Evolutionary conservation across 75 land plant genomes (phyloP).

Genomic region (Adiantum capillusveneris): DNA sequence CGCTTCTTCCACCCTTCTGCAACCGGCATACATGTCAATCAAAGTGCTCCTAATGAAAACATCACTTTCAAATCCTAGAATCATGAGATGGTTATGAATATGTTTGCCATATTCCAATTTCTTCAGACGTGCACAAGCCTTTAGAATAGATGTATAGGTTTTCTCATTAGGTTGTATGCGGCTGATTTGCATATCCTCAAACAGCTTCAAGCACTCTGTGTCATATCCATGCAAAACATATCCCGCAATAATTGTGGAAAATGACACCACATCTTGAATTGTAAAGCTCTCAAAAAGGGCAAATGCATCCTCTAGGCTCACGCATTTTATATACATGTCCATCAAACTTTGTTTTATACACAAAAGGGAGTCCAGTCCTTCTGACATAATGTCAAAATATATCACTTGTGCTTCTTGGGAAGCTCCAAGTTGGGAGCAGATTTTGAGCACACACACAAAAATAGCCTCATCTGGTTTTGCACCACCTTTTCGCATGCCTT

Average conservation of each 20-base stretch:
- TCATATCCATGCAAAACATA: constrained; percentile 1
- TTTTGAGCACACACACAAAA: background rate
- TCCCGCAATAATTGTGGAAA: background rate
- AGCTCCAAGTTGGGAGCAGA: background rate
- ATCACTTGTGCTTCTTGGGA: background rate
- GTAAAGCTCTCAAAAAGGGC: constrained; percentile 27
- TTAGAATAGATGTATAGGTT: constrained; percentile 48
- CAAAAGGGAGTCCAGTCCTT: background rate
- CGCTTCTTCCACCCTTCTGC: constrained; percentile 59
- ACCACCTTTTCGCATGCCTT: background rate
- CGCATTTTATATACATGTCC: constrained; percentile 17
- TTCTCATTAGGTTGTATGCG: constrained; percentile 42
- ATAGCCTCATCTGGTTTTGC: background rate
- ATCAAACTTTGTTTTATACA: constrained; percentile 13
- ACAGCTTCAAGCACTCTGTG: constrained; percentile 1
- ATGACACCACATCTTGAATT: constrained; percentile 3
- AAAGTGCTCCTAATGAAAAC: constrained; percentile 34
- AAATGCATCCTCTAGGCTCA: constrained; percentile 14
- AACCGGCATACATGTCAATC: constrained; percentile 66
- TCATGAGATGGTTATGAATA: constrained; percentile 38
- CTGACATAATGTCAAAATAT: background rate
- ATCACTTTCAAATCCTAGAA: constrained; percentile 30
- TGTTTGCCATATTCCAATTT: constrained; percentile 43
- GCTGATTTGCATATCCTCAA: constrained; percentile 26
- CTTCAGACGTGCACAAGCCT: constrained; percentile 55